These are phyloP conservation scores for Nakazawaea pomicola DNA, from an alignment of 805 yeast species.

Conservation along the genomic window DNA sequence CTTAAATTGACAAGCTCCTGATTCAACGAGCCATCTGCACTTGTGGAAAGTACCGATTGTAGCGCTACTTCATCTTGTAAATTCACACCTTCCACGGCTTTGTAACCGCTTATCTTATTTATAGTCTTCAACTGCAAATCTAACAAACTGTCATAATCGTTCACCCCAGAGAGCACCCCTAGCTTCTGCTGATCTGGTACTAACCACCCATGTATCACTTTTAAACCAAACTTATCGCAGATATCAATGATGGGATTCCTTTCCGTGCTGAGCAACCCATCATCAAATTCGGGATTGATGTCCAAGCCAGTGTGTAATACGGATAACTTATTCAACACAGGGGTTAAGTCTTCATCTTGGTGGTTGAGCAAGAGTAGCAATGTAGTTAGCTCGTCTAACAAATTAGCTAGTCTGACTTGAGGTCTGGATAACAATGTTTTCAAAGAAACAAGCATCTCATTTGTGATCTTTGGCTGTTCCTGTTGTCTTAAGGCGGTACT, in stretches of 20 bases:
- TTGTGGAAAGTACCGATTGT: not conserved
- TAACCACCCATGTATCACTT: slow-evolving; percentile 82
- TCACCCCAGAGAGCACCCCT: not conserved
- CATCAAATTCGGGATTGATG: slow-evolving; percentile 66
- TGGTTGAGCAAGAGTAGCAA: slow-evolving; percentile 31
- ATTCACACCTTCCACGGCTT: slow-evolving; percentile 14
- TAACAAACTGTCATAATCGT: slow-evolving; percentile 5
- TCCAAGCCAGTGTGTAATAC: slow-evolving; percentile 63
- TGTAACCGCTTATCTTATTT: slow-evolving; percentile 22
- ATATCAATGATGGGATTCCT: slow-evolving; percentile 15
- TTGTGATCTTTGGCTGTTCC: not conserved
- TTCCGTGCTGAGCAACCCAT: slow-evolving; percentile 15
- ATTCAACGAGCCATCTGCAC: slow-evolving; percentile 5
- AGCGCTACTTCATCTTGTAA: not conserved
- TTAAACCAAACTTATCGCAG: slow-evolving; percentile 17
- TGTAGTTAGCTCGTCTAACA: slow-evolving; percentile 49
- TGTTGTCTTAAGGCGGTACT: too few species aligned
- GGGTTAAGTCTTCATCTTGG: slow-evolving; percentile 28
- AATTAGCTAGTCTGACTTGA: slow-evolving; percentile 28
- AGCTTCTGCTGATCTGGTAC: slow-evolving; percentile 29
- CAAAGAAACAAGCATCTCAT: slow-evolving; percentile 16
- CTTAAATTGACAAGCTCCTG: slow-evolving; percentile 13
- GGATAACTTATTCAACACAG: slow-evolving; percentile 54
- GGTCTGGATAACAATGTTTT: slow-evolving; percentile 19
- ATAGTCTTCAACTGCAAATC: slow-evolving; percentile 16